Conservation (phyloP, 2,329 filamentous ascomycete species). For the Penicillium sp. region DNA sequence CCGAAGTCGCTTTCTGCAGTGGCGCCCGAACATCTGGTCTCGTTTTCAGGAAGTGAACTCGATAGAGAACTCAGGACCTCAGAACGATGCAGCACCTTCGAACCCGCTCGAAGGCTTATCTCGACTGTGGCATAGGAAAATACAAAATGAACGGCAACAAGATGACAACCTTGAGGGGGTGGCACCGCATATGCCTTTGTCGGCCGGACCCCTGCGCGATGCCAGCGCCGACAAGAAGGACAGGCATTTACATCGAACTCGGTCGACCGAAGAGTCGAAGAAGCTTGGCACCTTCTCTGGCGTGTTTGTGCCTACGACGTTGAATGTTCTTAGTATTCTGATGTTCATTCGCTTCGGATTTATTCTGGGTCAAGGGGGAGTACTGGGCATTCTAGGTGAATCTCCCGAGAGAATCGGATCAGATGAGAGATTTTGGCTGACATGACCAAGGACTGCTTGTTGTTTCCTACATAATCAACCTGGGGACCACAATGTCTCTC, state of each 20-base stretch:
- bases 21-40: conserved; percentile 18
- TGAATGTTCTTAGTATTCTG: conserved; percentile 85
- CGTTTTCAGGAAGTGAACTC: conserved; percentile 27
- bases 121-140: conserved; percentile 23
- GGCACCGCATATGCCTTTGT: conserved; percentile 11
- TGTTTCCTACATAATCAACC: conserved; percentile 73
- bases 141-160: conserved; percentile 8
- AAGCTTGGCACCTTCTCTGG: conserved; percentile 77
- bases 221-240: conserved; percentile 34
- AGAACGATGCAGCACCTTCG: conserved; percentile 18
- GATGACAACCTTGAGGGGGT: conserved; percentile 7
- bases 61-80: conserved; percentile 13
- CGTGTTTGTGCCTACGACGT: conserved; percentile 82
- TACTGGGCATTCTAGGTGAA: conserved; percentile 74
- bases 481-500: conserved; percentile 81
- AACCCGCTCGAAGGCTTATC: conserved; percentile 26
- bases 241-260: conserved; percentile 25
- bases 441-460: conserved; percentile 62
- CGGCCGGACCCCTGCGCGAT: conserved; percentile 25
- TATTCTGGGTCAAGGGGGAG: conserved; percentile 75
- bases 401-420: not conserved
- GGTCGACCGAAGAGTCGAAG: conserved; percentile 35
- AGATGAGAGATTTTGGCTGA: conserved; percentile 17
- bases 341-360: conserved; percentile 90
- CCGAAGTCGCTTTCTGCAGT: conserved; percentile 23